Evolutionary conservation across 2,329 filamentous ascomycete species (phyloP).

Genomic region (Nothomitra cinnamomea): DNA sequence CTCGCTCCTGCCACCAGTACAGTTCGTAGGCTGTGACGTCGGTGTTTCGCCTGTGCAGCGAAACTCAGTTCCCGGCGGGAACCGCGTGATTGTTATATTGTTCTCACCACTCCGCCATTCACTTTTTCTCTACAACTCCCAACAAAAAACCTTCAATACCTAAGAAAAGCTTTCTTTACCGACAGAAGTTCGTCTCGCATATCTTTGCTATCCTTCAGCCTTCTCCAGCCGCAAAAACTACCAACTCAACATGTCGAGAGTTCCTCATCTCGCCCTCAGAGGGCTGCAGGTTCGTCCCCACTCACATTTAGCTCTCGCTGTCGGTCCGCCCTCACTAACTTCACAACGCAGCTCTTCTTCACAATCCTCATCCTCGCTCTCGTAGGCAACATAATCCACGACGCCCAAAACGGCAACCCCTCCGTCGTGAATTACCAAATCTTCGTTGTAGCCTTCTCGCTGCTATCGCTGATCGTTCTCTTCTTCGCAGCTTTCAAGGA

Average conservation of each 20-base stretch:
- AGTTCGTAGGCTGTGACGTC: no score
- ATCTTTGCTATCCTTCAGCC: no score
- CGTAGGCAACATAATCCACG: constrained; percentile 44
- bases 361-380: constrained; percentile 42
- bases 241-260: not conserved
- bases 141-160: no score
- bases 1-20: no score
- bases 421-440: constrained; percentile 38
- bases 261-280: not conserved
- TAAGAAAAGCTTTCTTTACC: no score
- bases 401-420: constrained; percentile 34
- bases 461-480: constrained; percentile 31
- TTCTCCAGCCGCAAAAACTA: no score
- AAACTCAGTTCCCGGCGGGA: no score
- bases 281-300: constrained; percentile 1
- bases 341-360: constrained; percentile 35
- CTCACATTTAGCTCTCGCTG: not conserved
- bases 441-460: constrained; percentile 29
- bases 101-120: no score
- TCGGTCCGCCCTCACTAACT: not conserved
- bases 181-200: no score
- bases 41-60: no score
- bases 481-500: constrained; percentile 25
- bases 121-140: no score
- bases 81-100: no score